Evolutionary conservation across 2,329 filamentous ascomycete genomes (phyloP), one percentile per base, ranked within the genome.

Genomic region (Teratosphaeria gauchensis): DNA sequence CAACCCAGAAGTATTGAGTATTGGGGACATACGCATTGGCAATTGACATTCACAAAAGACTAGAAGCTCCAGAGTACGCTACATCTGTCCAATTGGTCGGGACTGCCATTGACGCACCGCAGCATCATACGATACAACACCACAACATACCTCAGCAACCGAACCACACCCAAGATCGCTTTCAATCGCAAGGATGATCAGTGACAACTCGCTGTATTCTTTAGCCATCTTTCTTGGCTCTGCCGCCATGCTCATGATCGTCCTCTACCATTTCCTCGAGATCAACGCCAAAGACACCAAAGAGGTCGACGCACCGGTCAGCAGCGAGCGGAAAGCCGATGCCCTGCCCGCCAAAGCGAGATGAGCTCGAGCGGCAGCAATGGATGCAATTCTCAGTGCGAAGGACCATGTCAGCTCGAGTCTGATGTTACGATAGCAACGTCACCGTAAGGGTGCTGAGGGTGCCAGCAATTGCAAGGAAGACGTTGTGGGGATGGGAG

Each of bases 241-340:
- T 58, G 83, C 86, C 48, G 85, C 92, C 63, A 92, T 97, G 89
- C 80, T 96, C 52, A 82, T 99, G 62, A 96, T 97, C 65, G 85
- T 99, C 32, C 77, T 95, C 31, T 97, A 99, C 77, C 91, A 97
- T 75, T 97, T 95, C 77, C 85, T 99, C 69, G 92, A 97, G 74
- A 84, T 96, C 78, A 97, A 99, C 72, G 84, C 90, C n/a, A 80
- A 82, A 64, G 82, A 86, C 59, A 75, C 78, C 51, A 56, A 35
- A 14, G 57, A 59, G n/a, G 9, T 32, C 52, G 19, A 55, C 14
- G 35, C 31, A 4, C 12, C 32, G 12, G 52, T 71, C 30, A 68
- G 68, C 56, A 63, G 60, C 38, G 64, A 69, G 61, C 66, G 71
- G 58, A 72, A 66, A 61, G 67, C 65, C 14, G 71, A 73, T 57